Conservation (phyloP, 148 eudicot genomes). For the Nepenthes gracilis region DNA sequence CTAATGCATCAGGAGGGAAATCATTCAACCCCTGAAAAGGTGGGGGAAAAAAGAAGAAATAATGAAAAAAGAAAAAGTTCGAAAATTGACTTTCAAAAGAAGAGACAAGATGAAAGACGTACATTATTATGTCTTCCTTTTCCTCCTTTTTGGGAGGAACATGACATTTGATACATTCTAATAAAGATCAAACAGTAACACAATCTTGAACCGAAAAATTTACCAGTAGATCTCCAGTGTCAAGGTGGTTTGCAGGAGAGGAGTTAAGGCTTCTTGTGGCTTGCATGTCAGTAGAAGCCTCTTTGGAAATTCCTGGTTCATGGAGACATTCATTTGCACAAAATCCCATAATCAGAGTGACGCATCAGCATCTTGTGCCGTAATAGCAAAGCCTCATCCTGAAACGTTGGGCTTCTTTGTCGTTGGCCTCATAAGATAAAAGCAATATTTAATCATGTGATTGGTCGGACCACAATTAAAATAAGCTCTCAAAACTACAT, state of each 20-base stretch:
- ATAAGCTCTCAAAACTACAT: too few species aligned
- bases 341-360: too few species aligned
- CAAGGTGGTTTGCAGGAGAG: constrained; percentile 32
- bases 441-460: too few species aligned
- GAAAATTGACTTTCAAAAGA: neutral
- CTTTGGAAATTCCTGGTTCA: constrained; percentile 82
- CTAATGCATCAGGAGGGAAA: constrained; percentile 41
- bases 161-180: too few species aligned
- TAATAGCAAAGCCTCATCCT: too few species aligned
- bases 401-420: too few species aligned
- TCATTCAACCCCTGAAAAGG: constrained; percentile 61
- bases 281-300: constrained; percentile 76
- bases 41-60: neutral
- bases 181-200: too few species aligned
- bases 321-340: neutral
- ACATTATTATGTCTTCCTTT: too few species aligned
- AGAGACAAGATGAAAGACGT: neutral
- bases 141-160: too few species aligned
- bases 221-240: constrained; percentile 82
- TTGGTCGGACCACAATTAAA: too few species aligned
- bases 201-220: neutral
- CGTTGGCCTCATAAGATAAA: too few species aligned
- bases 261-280: constrained; percentile 42
- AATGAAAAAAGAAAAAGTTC: neutral
- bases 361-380: too few species aligned